Evolutionary conservation across 2,329 filamentous ascomycete species (phyloP), one percentile per base, ranked within the genome.

Genomic region (Tolypocladium album): DNA sequence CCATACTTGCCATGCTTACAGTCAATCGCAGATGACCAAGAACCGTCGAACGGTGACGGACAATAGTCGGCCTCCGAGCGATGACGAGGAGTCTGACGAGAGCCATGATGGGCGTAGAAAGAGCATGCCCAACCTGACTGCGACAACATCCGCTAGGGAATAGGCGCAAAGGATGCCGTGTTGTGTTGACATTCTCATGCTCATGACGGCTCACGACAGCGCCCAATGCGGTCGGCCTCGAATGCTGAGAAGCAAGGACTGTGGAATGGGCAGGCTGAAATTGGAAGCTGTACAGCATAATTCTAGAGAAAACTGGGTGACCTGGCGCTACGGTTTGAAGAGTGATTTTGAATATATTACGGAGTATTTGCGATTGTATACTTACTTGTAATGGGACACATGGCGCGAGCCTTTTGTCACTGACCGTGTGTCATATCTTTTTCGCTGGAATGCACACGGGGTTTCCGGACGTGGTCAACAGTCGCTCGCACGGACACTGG

Each of bases 61-160:
- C 60, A 80, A 45, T 58, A 66, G 79, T 70, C 76, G 78, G 52
- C 74, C 74, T 3, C 71, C 72, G 15, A 82, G 79, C 61, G 80
- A 82, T 57, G 80, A 82, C 61, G 80, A 82, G 60, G 80, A 82
- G 47, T 82, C 79, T 12, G 80, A 79, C 61, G 73, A 75, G 62
- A 76, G 74, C 62, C 75, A 78, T 55, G 66, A 67, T 58, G 71
- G 71, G 34, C 65, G 66, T 55, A 68, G 67, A 58, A 64, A 65
- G 59, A 65, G 67, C 53, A 65, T 65, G 60, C 63, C 66, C 7
- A 64, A 61, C 56, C 61, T 69, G 40, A 61, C 59, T 36, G 65
- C 65, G 50, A 67, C 72, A 3, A 64, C 68, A 42, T 59, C 67
- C n/a, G 64, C 64, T 56, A 65, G 66, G 62, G 59, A 59, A 52